Conservation (phyloP, 192 early-diverging fungal genomes). For the Coemansia sp. region DNA sequence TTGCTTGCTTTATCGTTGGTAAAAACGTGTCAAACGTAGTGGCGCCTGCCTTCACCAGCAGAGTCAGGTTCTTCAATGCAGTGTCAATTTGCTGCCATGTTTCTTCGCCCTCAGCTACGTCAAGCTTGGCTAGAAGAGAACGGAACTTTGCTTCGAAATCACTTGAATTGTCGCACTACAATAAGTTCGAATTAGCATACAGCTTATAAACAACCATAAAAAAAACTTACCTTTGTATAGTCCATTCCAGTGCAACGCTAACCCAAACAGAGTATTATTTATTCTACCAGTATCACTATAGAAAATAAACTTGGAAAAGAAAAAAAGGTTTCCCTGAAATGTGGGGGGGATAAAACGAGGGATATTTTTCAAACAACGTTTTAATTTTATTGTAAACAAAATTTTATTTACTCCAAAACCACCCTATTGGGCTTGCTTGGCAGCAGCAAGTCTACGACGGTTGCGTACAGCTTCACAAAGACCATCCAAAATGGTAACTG, state of each 20-base stretch:
- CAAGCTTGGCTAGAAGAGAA: conserved; percentile 38
- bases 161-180: conserved; percentile 47
- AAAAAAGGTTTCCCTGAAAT: conserved; percentile 1
- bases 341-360: not conserved
- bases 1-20: conserved; percentile 51
- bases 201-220: not conserved
- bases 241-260: conserved; percentile 28
- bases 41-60: conserved; percentile 47
- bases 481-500: conserved; percentile 70
- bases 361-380: not conserved
- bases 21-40: conserved; percentile 50
- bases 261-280: conserved; percentile 1
- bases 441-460: conserved; percentile 55
- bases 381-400: conserved; percentile 9
- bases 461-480: conserved; percentile 71
- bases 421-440: not conserved
- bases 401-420: conserved; percentile 5
- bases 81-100: conserved; percentile 67
- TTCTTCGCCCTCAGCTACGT: conserved; percentile 62
- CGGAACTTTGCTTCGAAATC: conserved; percentile 52
- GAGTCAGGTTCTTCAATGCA: conserved; percentile 53
- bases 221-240: conserved; percentile 41
- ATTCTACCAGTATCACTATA: not conserved
- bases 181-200: not conserved
- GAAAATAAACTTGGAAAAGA: not conserved